Evolutionary conservation across 2,329 filamentous ascomycete species (phyloP).

Genomic region (Ophiostoma tasmaniense): DNA sequence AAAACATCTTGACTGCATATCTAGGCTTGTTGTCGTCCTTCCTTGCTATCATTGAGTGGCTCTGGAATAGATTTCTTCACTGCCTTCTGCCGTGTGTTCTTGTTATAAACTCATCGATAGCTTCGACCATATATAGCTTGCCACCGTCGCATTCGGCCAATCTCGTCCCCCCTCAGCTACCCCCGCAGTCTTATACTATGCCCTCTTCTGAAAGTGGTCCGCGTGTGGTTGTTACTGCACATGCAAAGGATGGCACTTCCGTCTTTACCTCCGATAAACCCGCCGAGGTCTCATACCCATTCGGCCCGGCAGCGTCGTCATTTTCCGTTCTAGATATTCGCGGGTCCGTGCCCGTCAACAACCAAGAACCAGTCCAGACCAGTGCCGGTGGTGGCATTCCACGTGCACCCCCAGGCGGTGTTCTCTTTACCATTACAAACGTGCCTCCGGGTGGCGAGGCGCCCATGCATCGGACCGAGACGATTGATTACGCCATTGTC

Average conservation of each 20-base stretch:
- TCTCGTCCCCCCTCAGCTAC: not conserved
- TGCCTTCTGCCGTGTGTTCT: not conserved
- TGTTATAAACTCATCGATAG: not conserved
- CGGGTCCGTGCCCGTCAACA: slow-evolving; percentile 27
- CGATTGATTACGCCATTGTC: slow-evolving; percentile 34
- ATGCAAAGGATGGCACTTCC: slow-evolving; percentile 9
- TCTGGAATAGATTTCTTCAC: not conserved
- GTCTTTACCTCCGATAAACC: slow-evolving; percentile 6
- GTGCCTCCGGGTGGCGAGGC: slow-evolving; percentile 25
- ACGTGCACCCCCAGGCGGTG: not conserved
- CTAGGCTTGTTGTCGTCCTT: not conserved
- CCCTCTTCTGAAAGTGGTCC: not conserved
- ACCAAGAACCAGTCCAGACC: slow-evolving; percentile 21
- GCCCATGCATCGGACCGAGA: slow-evolving; percentile 36
- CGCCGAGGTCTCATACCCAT: slow-evolving; percentile 3
- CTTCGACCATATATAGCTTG: not conserved
- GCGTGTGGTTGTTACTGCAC: slow-evolving; percentile 9
- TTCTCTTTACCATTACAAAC: slow-evolving; percentile 28
- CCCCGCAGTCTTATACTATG: not conserved
- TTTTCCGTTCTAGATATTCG: slow-evolving; percentile 29
- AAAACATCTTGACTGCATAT: not conserved
- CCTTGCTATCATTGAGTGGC: not conserved
- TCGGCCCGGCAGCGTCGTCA: slow-evolving; percentile 3
- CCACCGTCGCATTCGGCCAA: not conserved
- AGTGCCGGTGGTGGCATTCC: not conserved